Percentiles rank a stretch among this genome's conserved stretches.
phyloP scores from a whole-genome alignment of 176 grass and related monocot species.

The Paspalum vaginatum region DNA sequence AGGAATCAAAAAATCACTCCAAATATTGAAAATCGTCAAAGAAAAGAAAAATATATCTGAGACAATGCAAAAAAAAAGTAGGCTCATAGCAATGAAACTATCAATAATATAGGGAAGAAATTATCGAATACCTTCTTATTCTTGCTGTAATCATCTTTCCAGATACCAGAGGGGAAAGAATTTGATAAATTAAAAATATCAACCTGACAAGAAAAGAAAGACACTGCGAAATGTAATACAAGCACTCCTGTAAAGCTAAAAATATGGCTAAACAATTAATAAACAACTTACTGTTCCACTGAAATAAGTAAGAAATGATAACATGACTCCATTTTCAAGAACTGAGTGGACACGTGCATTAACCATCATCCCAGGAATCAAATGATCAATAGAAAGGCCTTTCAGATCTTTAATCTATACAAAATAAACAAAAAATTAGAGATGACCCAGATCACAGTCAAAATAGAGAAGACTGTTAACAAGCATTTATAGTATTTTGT shows the following conservation, averaged over 20 bases:
- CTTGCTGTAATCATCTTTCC: constrained; percentile 86
- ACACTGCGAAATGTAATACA: constrained; percentile 28
- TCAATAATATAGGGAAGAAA: constrained; percentile 19
- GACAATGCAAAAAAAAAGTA: neutral
- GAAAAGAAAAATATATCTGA: neutral
- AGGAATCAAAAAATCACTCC: constrained; percentile 8
- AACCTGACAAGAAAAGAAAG: constrained; percentile 51
- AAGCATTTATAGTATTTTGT: constrained; percentile 5
- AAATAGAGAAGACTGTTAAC: constrained; percentile 5
- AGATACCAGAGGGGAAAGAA: constrained; percentile 53
- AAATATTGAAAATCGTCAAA: neutral
- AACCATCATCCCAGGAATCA: constrained; percentile 97
- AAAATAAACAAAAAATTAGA: constrained; percentile 38
- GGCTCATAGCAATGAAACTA: neutral
- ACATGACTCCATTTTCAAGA: constrained; percentile 90
- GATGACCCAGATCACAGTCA: constrained; percentile 8
- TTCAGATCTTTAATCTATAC: constrained; percentile 85
- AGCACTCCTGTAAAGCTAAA: constrained; percentile 27
- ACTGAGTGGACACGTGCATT: constrained; percentile 82
- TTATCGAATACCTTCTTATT: constrained; percentile 74
- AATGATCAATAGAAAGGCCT: constrained; percentile 90
- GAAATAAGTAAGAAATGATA: constrained; percentile 98
- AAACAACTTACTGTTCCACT: constrained; percentile 80
- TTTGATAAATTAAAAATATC: constrained; percentile 88
- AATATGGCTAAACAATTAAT: neutral